phyloP scores from a whole-genome alignment of 495 filamentous ascomycete genomes.

The Ascodesmis nigricans region DNA sequence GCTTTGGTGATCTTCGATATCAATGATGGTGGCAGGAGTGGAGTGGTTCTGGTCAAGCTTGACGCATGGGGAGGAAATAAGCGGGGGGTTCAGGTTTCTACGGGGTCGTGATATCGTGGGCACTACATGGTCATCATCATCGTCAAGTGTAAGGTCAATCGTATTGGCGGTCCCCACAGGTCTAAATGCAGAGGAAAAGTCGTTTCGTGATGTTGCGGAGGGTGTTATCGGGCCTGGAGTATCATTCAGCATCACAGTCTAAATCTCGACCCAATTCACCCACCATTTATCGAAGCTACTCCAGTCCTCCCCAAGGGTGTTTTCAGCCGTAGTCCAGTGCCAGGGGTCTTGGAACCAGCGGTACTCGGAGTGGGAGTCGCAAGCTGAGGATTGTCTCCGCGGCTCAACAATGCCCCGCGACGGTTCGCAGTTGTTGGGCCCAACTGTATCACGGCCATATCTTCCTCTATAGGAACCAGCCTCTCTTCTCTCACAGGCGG shows the following conservation, averaged over 20 bases:
- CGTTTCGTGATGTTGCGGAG: neutral
- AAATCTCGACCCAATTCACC: neutral
- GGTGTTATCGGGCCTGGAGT: constrained; percentile 1
- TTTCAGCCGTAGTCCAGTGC: neutral
- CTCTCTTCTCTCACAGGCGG: neutral
- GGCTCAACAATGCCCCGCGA: neutral
- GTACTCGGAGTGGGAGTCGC: neutral
- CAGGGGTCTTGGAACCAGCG: neutral
- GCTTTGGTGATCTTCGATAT: neutral
- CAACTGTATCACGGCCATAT: constrained; percentile 2
- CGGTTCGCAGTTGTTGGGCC: neutral
- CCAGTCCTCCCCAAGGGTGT: neutral
- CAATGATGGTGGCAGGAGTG: neutral
- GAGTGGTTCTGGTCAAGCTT: neutral
- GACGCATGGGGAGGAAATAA: neutral
- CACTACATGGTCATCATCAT: constrained; percentile 8
- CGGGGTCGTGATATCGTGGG: neutral
- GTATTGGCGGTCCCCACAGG: constrained; percentile 13
- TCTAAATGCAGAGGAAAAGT: constrained; percentile 1
- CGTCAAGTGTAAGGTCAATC: constrained; percentile 16
- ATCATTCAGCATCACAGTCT: neutral
- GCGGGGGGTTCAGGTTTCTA: neutral
- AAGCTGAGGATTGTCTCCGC: neutral
- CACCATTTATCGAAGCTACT: neutral
- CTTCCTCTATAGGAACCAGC: neutral